Evolutionary conservation across 1,284 basidiomycete genomes (phyloP).

Genomic region (Fomes fomentarius): DNA sequence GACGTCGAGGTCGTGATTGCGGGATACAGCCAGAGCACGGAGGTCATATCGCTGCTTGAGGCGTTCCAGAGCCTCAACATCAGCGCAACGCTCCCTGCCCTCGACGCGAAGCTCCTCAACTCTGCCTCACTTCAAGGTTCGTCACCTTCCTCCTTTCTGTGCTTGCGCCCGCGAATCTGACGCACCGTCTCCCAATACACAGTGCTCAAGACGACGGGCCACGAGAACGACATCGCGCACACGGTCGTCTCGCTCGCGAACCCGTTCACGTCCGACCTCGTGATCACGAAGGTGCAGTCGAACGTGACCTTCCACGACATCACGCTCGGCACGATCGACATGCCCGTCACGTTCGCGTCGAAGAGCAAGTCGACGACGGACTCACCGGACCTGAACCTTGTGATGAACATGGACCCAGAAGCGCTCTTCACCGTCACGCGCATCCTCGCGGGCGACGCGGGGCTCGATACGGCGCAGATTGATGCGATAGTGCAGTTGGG

Average conservation of each 20-base stretch:
- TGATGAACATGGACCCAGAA: slow-evolving; percentile 76
- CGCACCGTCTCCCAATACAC: too few species aligned
- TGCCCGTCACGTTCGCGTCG: slow-evolving; percentile 55
- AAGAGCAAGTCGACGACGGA: slow-evolving; percentile 57
- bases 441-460: slow-evolving; percentile 65
- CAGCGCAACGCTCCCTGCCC: slow-evolving; percentile 62
- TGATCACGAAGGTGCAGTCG: slow-evolving; percentile 66
- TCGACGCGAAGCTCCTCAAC: slow-evolving; percentile 60
- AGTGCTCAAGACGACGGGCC: slow-evolving; percentile 72
- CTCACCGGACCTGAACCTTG: slow-evolving; percentile 63
- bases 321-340: slow-evolving; percentile 65
- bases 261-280: slow-evolving; percentile 67
- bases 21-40: slow-evolving; percentile 66
- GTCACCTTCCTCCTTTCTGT: background rate
- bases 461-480: slow-evolving; percentile 61
- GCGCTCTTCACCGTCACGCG: slow-evolving; percentile 74
- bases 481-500: slow-evolving; percentile 75
- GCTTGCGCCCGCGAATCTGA: too few species aligned
- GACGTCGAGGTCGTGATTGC: slow-evolving; percentile 57
- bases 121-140: slow-evolving; percentile 58
- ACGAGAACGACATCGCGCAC: slow-evolving; percentile 65
- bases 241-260: slow-evolving; percentile 69
- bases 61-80: slow-evolving; percentile 70
- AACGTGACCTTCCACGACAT: slow-evolving; percentile 69
- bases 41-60: slow-evolving; percentile 58